Conservation (phyloP, 2,329 filamentous ascomycete species). For the Drechslera avenae region DNA sequence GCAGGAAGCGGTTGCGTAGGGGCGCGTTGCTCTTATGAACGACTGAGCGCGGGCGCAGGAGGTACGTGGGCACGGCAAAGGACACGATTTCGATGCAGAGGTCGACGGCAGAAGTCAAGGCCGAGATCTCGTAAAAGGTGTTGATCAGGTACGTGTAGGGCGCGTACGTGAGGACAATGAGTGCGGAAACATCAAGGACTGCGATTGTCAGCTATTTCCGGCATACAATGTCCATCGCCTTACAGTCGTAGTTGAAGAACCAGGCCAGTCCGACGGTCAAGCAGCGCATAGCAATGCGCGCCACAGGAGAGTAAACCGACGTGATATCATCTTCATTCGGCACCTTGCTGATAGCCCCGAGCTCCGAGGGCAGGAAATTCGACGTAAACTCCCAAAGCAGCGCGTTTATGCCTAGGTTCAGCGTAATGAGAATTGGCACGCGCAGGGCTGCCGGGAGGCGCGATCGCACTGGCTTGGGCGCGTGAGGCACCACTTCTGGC, state of each 20-base stretch:
- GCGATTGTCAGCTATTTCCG: constrained; percentile 9
- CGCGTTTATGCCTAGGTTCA: constrained; percentile 66
- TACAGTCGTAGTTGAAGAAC: constrained; percentile 74
- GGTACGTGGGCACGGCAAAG: constrained; percentile 72
- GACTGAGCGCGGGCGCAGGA: constrained; percentile 71
- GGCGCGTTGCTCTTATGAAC: constrained; percentile 63
- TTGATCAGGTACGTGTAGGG: constrained; percentile 77
- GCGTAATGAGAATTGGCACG: constrained; percentile 53
- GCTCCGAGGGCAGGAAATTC: constrained; percentile 66
- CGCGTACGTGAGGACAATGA: constrained; percentile 69
- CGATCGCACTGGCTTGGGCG: constrained; percentile 32
- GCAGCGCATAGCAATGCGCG: constrained; percentile 62
- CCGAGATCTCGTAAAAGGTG: constrained; percentile 75
- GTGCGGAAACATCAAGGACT: constrained; percentile 51
- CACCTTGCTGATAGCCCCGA: constrained; percentile 69
- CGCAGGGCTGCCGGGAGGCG: constrained; percentile 46
- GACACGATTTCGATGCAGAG: constrained; percentile 72
- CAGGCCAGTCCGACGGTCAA: constrained; percentile 74
- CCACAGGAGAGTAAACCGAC: constrained; percentile 58
- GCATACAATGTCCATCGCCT: constrained; percentile 33
- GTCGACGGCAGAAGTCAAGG: constrained; percentile 64
- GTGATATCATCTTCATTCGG: constrained; percentile 61
- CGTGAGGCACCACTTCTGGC: constrained; percentile 32
- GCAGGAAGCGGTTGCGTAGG: constrained; percentile 50
- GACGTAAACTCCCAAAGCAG: constrained; percentile 67